Evolutionary conservation across 345 rosid species (phyloP), one percentile per base, ranked within the genome.

Genomic region (Clarkia xantiana): DNA sequence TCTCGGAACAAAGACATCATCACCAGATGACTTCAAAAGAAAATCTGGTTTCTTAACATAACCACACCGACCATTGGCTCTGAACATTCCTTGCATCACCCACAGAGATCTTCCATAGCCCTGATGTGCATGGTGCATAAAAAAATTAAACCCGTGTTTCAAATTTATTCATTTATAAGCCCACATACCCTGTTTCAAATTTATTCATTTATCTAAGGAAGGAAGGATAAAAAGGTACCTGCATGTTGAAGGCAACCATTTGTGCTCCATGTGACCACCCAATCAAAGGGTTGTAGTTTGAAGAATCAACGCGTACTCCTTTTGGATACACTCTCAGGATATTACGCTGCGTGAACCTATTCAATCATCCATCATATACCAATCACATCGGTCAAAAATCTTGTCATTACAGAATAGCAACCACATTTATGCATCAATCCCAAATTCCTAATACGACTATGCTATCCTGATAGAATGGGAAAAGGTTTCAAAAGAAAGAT

Each of bases 191-290:
- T 29, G 9, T 10, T 5, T 29, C 36, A 29, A 29, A 29, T 29
- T 5, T 29, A 29, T 5, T 3, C n/a, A n/a, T n/a, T n/a, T 17
- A 11, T 47, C 2, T 3, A n/a, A 50, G 25, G 55, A 42, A 16
- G 3, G 18, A 41, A 2, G 14, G 47, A 47, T 48, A 55, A 36
- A 42, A 44, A 53, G 45, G 74, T n/a, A 60, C 63, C 97, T 89
- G 94, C 97, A 89, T 89, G 54, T 89, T 89, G 57, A 89, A 89
- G 52, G 97, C 97, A 59, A 89, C 95, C 97, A 89, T 89, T 69
- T 89, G 97, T 75, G 95, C 95, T 48, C 97, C 97, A 63, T 86
- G 95, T 53, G 74, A 80, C 97, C 97, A 86, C 2, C 76, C 97
- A 57, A 80, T 72, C 0, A 86, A 62, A 0, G 97, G 97, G 51